Evolutionary conservation across 2,329 filamentous ascomycete genomes (phyloP).

Genomic region (Aspergillus sp.): DNA sequence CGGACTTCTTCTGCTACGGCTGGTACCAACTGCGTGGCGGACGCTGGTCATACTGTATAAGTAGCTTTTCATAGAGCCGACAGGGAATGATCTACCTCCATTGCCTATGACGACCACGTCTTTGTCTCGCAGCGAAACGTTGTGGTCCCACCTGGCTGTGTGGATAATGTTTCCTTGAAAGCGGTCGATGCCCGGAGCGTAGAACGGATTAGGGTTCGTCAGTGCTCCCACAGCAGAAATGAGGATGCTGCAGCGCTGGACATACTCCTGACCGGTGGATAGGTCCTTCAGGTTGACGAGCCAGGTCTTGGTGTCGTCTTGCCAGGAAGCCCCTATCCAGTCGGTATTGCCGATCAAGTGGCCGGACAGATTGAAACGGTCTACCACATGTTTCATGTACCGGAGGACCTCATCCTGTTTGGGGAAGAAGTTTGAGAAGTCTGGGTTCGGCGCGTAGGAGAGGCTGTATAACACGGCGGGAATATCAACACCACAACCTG

Average conservation of each 20-base stretch:
- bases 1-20: slow-evolving; percentile 8
- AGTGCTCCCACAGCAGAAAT: slow-evolving; percentile 15
- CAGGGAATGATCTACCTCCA: slow-evolving; percentile 7
- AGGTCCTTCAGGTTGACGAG: too few relatives aligned
- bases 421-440: too few relatives aligned
- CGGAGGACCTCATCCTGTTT: too few relatives aligned
- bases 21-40: slow-evolving; percentile 13
- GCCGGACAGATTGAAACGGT: too few relatives aligned
- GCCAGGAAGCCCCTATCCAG: too few relatives aligned
- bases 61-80: background rate
- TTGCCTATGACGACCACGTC: slow-evolving; percentile 16
- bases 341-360: too few relatives aligned
- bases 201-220: slow-evolving; percentile 5
- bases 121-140: background rate
- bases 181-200: background rate
- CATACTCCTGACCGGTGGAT: too few relatives aligned
- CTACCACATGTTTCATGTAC: too few relatives aligned
- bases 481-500: too few relatives aligned
- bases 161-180: slow-evolving; percentile 14
- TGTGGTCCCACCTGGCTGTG: slow-evolving; percentile 12
- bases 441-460: too few relatives aligned
- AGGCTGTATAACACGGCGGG: too few relatives aligned
- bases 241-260: background rate
- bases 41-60: slow-evolving; percentile 6
- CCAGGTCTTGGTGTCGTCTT: too few relatives aligned